phyloP scores from a whole-genome alignment of 106 monocot species.

The Apostasia shenzhenica region DNA sequence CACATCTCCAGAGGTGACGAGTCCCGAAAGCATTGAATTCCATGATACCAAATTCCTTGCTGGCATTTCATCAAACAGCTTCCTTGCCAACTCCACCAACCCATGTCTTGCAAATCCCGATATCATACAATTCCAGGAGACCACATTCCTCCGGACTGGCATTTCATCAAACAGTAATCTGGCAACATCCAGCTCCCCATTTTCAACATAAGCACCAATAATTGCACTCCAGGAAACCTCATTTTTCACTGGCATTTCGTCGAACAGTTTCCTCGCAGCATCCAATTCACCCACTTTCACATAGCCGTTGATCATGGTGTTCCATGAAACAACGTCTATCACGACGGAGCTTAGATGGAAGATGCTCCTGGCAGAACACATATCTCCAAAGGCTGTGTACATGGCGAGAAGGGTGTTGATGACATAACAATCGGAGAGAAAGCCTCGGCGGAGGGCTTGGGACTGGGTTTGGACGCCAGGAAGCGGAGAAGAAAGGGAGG shows the following conservation, averaged over 20 bases:
- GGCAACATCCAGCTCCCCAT: slow-evolving; percentile 50
- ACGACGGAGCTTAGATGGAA: slow-evolving; percentile 20
- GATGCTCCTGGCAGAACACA: slow-evolving; percentile 32
- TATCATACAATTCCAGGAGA: slow-evolving; percentile 66
- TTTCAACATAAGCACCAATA: slow-evolving; percentile 30
- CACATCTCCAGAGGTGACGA: slow-evolving; percentile 39
- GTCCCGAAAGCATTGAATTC: slow-evolving; percentile 72
- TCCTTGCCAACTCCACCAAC: slow-evolving; percentile 36
- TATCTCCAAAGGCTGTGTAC: slow-evolving; percentile 42
- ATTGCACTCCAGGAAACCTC: slow-evolving; percentile 70
- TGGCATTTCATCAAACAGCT: slow-evolving; percentile 65
- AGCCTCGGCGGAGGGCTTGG: slow-evolving; percentile 37
- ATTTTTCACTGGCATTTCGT: slow-evolving; percentile 60
- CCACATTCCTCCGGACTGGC: slow-evolving; percentile 39
- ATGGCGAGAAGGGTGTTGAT: slow-evolving; percentile 48
- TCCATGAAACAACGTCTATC: slow-evolving; percentile 55
- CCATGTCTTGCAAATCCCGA: slow-evolving; percentile 43
- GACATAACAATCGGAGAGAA: slow-evolving; percentile 30
- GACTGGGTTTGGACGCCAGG: slow-evolving; percentile 17
- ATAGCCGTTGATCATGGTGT: slow-evolving; percentile 61
- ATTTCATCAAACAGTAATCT: slow-evolving; percentile 47
- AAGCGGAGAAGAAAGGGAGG: background rate
- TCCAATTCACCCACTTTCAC: slow-evolving; percentile 30
- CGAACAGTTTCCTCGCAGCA: slow-evolving; percentile 44
- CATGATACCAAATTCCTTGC: slow-evolving; percentile 47